Evolutionary conservation across 352 stramenopile genomes (phyloP).

Genomic region (Aphanomyces invadans): DNA sequence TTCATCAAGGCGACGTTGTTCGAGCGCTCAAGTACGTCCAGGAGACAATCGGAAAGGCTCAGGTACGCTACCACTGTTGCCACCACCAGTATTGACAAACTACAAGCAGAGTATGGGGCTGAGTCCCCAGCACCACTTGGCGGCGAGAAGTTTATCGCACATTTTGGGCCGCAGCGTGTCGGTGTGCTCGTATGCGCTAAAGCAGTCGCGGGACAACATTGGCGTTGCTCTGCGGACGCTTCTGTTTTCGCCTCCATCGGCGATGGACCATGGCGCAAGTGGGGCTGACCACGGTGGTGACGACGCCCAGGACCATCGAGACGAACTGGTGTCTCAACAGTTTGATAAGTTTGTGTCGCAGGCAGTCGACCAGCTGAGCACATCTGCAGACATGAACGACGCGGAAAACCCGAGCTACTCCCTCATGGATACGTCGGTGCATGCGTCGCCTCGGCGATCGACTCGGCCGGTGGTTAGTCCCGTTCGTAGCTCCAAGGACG

Average conservation of each 20-base stretch:
- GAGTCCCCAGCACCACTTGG: conserved; percentile 23
- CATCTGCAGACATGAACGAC: conserved; percentile 41
- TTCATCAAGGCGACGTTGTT: conserved; percentile 23
- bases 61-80: background rate
- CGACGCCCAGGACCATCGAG: background rate
- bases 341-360: conserved; percentile 26
- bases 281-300: background rate
- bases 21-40: conserved; percentile 23
- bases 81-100: background rate
- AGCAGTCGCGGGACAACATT: conserved; percentile 18
- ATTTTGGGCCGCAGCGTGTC: conserved; percentile 14
- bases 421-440: conserved; percentile 50
- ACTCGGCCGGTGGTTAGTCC: conserved; percentile 36
- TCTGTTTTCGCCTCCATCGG: background rate
- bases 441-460: conserved; percentile 27
- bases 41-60: conserved; percentile 12
- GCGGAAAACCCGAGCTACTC: conserved; percentile 77
- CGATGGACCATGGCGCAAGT: too few relatives aligned
- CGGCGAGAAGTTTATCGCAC: conserved; percentile 15
- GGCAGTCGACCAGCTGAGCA: conserved; percentile 19
- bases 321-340: conserved; percentile 22
- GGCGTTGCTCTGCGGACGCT: conserved; percentile 11
- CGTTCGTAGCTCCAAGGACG: conserved; percentile 33
- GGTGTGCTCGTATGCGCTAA: conserved; percentile 18
- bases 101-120: conserved; percentile 5